These are phyloP conservation scores for Aaosphaeria pasadenensis DNA, from an alignment of 2,329 filamentous ascomycete species.

Conservation along the genomic window DNA sequence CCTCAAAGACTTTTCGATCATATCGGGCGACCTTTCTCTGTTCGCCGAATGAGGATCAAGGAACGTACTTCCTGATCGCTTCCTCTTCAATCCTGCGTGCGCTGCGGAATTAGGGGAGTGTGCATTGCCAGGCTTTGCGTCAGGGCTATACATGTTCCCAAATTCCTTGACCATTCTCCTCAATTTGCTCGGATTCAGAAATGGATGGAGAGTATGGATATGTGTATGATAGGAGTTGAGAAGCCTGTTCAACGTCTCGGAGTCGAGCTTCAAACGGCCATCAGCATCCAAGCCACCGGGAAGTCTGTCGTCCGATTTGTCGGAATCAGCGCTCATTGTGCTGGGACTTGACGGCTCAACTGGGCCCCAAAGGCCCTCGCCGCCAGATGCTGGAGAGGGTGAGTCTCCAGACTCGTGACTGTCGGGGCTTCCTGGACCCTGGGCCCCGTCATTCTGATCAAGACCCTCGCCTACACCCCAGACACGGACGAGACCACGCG, in stretches of 20 bases:
- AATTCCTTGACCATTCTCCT: constrained; percentile 52
- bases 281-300: constrained; percentile 52
- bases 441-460: constrained; percentile 53
- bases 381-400: constrained; percentile 41
- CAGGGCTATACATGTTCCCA: constrained; percentile 31
- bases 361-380: constrained; percentile 52
- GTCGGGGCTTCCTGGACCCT: constrained; percentile 30
- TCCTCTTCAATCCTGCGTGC: constrained; percentile 30
- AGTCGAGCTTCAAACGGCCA: constrained; percentile 54
- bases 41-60: constrained; percentile 19
- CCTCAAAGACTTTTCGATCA: constrained; percentile 32
- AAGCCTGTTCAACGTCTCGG: constrained; percentile 48
- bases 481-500: constrained; percentile 69
- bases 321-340: constrained; percentile 15
- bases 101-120: constrained; percentile 23
- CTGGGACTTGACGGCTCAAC: constrained; percentile 38
- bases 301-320: constrained; percentile 32
- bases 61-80: constrained; percentile 28
- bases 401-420: constrained; percentile 38
- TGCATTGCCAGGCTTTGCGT: constrained; percentile 12
- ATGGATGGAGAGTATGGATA: constrained; percentile 64
- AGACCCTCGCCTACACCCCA: constrained; percentile 77
- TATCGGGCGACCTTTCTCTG: background rate
- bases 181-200: constrained; percentile 56
- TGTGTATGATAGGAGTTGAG: constrained; percentile 56